These are phyloP conservation scores for Coccinonectria pachysandricola DNA, from an alignment of 2,329 filamentous ascomycete genomes.

Conservation along the genomic window DNA sequence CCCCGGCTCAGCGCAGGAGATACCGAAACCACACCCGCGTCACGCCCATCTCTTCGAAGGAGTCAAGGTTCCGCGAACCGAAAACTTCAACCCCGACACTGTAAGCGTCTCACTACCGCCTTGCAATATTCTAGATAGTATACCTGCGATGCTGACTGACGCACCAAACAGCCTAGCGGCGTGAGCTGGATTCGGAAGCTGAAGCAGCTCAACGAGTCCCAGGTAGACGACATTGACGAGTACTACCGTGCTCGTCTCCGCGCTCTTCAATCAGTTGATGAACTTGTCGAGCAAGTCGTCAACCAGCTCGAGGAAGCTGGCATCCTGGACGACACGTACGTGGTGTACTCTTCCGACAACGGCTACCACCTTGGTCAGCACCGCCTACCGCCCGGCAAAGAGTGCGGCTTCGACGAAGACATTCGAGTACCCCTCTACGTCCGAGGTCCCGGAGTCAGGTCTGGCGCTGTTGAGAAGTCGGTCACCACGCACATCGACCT, in stretches of 20 bases:
- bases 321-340: conserved; percentile 52
- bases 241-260: conserved; percentile 42
- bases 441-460: conserved; percentile 41
- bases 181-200: conserved; percentile 38
- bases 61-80: conserved; percentile 48
- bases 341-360: conserved; percentile 51
- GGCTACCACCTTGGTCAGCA: conserved; percentile 53
- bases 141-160: too few species aligned
- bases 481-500: conserved; percentile 54
- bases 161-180: conserved; percentile 13
- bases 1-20: conserved; percentile 6
- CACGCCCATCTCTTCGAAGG: conserved; percentile 53
- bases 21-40: conserved; percentile 46
- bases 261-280: conserved; percentile 44
- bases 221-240: conserved; percentile 37
- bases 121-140: too few species aligned
- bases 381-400: conserved; percentile 46
- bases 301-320: conserved; percentile 36
- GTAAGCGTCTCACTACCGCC: too few species aligned
- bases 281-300: conserved; percentile 39
- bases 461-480: conserved; percentile 27
- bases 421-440: conserved; percentile 48
- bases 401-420: conserved; percentile 48
- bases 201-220: conserved; percentile 27
- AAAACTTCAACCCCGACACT: conserved; percentile 55